These are phyloP conservation scores for Rhizodiscina lignyota DNA, from an alignment of 495 filamentous ascomycete species.

Conservation along the genomic window DNA sequence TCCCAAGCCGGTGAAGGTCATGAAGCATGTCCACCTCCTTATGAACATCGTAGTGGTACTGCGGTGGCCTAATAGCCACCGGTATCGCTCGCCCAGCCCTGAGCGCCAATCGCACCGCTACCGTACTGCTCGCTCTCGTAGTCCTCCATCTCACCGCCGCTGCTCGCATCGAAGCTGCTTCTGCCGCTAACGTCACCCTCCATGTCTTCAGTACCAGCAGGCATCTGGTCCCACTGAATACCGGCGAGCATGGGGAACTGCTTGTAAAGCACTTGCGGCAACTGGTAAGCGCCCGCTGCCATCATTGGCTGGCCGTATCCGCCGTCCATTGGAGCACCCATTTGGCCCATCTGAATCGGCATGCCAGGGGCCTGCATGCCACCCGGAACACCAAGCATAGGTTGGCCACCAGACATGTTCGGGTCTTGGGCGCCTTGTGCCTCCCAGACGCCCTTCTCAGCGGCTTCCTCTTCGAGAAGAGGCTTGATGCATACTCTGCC, in stretches of 20 bases:
- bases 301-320: conserved; percentile 6
- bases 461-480: conserved; percentile 66
- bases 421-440: conserved; percentile 5
- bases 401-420: too few relatives aligned
- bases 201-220: conserved; percentile 24
- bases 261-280: conserved; percentile 73
- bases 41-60: too few relatives aligned
- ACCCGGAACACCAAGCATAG: too few relatives aligned
- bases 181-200: conserved; percentile 62
- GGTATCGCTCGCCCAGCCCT: not conserved
- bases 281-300: conserved; percentile 13
- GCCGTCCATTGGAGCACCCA: conserved; percentile 6
- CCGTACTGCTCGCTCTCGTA: conserved; percentile 31
- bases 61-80: not conserved
- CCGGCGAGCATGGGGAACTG: conserved; percentile 83
- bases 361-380: not conserved
- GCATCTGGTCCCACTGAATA: conserved; percentile 51
- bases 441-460: conserved; percentile 30
- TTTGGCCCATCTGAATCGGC: conserved; percentile 1
- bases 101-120: not conserved
- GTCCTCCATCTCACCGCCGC: conserved; percentile 40
- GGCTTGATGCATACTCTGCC: conserved; percentile 94
- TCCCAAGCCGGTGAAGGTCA: too few relatives aligned
- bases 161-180: conserved; percentile 81
- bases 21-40: too few relatives aligned